Evolutionary conservation across 495 filamentous ascomycete species (phyloP).

Genomic region (Penicillium soppii): DNA sequence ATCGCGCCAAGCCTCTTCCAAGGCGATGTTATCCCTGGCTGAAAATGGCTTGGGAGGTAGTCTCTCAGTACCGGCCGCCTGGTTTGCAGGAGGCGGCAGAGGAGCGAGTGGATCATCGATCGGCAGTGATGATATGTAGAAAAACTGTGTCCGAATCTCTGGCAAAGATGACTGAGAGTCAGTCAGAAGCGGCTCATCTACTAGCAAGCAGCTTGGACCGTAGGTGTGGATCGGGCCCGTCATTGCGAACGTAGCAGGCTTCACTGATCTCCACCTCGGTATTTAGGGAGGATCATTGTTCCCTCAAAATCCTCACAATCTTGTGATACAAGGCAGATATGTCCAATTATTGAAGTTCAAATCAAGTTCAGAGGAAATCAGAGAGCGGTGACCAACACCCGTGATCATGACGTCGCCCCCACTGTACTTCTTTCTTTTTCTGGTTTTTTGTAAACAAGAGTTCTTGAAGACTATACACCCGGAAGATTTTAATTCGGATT

Average conservation of each 20-base stretch:
- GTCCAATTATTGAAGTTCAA: too few species aligned
- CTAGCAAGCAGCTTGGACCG: slow-evolving; percentile 50
- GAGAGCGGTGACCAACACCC: too few species aligned
- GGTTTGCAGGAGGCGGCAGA: slow-evolving; percentile 54
- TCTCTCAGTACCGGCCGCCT: slow-evolving; percentile 47
- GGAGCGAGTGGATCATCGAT: slow-evolving; percentile 82
- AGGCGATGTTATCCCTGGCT: slow-evolving; percentile 65
- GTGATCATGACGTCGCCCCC: too few species aligned
- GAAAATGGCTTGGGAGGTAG: slow-evolving; percentile 75
- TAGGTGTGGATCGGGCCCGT: slow-evolving; percentile 54
- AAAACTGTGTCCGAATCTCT: slow-evolving; percentile 69
- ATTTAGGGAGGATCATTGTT: too few species aligned
- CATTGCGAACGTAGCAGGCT: slow-evolving; percentile 33
- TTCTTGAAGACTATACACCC: too few species aligned
- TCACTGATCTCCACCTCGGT: not conserved
- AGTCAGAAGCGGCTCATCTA: slow-evolving; percentile 34
- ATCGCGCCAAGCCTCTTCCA: slow-evolving; percentile 71
- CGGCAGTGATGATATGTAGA: slow-evolving; percentile 72
- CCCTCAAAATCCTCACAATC: too few species aligned
- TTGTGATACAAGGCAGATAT: too few species aligned
- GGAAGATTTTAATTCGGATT: too few species aligned
- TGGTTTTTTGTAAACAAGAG: too few species aligned
- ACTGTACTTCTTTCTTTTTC: too few species aligned
- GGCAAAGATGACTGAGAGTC: slow-evolving; percentile 40
- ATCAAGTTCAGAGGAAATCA: too few species aligned